These are phyloP conservation scores for Rhododendron molle DNA, from an alignment of 148 eudicot species.

Conservation along the genomic window DNA sequence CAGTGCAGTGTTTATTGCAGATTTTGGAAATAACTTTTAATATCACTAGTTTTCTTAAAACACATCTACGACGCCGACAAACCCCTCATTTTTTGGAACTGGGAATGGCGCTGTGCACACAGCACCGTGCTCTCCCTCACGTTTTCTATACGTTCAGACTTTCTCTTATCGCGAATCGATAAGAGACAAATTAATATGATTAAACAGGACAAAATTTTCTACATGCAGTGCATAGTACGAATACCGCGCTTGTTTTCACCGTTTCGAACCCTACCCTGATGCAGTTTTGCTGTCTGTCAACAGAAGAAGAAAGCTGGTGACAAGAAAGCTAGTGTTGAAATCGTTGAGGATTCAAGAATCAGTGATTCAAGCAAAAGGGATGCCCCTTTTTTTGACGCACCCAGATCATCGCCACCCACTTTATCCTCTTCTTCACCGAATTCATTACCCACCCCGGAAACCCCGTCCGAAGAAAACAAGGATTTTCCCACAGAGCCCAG, in stretches of 20 bases:
- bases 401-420: neutral
- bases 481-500: neutral
- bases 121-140: too few relatives aligned
- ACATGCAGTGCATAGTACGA: neutral
- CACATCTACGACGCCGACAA: too few relatives aligned
- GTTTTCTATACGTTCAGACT: too few relatives aligned
- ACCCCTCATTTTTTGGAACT: too few relatives aligned
- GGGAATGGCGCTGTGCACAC: too few relatives aligned
- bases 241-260: neutral
- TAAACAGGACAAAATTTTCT: too few relatives aligned
- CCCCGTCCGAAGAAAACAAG: neutral
- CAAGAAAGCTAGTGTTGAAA: neutral
- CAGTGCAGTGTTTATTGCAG: too few relatives aligned
- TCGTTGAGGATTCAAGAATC: neutral
- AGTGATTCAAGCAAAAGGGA: neutral
- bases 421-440: neutral
- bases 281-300: neutral
- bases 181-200: too few relatives aligned
- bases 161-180: too few relatives aligned
- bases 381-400: too few relatives aligned
- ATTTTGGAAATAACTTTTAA: too few relatives aligned
- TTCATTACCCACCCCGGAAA: neutral
- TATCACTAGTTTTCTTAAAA: too few relatives aligned
- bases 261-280: neutral
- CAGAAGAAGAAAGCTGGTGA: constrained; percentile 7